Evolutionary conservation across 208 protist species (phyloP).

Genomic region (Polymyxa betae): DNA sequence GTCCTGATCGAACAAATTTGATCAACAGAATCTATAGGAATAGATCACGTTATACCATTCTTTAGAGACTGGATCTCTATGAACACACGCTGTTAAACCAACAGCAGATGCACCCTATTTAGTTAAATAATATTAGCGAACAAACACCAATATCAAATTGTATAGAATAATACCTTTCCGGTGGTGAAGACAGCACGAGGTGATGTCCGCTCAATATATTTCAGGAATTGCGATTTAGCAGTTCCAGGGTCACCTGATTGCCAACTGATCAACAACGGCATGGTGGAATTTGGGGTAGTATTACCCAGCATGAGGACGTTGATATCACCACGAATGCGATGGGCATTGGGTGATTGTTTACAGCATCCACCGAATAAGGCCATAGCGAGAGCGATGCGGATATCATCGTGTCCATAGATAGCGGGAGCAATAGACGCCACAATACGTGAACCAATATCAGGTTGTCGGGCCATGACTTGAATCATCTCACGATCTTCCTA

Average conservation of each 20-base stretch:
- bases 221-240: constrained; percentile 94
- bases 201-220: constrained; percentile 98
- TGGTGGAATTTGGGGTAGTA: background rate
- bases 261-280: background rate
- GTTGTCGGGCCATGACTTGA: constrained; percentile 78
- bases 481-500: constrained; percentile 71
- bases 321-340: constrained; percentile 92
- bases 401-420: constrained; percentile 98
- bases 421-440: constrained; percentile 95
- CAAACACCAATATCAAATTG: background rate
- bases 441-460: constrained; percentile 80
- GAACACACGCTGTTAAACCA: constrained; percentile 96
- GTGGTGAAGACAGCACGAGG: constrained; percentile 97
- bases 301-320: constrained; percentile 96
- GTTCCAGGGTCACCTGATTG: constrained; percentile 92
- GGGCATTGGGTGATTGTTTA: constrained; percentile 61
- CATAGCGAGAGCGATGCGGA: constrained; percentile 96
- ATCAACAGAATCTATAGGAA: background rate
- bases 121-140: background rate
- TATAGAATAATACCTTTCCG: constrained; percentile 78
- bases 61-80: constrained; percentile 92
- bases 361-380: constrained; percentile 91
- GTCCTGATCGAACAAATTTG: constrained; percentile 73
- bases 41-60: constrained; percentile 84
- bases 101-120: constrained; percentile 89